phyloP scores from a whole-genome alignment of 23 red algal genomes.

The Gracilaria vermiculophylla region DNA sequence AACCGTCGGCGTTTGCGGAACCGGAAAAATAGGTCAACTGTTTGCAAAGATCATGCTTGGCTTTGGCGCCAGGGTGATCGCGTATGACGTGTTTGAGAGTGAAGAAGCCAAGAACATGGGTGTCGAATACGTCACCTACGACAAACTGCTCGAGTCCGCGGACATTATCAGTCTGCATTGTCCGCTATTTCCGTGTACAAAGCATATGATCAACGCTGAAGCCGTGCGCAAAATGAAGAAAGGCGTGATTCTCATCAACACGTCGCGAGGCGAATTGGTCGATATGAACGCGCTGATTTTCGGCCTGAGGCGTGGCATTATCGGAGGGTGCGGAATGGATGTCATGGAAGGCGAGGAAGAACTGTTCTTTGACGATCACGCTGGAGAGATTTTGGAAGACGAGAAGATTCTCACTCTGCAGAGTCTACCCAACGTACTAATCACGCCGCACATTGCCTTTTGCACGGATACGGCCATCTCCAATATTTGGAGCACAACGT shows the following conservation, averaged over 20 bases:
- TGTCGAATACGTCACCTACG: constrained; percentile 54
- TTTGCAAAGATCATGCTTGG: constrained; percentile 66
- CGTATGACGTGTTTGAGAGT: constrained; percentile 50
- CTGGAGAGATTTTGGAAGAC: constrained; percentile 69
- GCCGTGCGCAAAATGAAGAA: constrained; percentile 64
- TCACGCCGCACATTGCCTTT: constrained; percentile 83
- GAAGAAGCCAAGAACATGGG: constrained; percentile 47
- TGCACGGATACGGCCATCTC: constrained; percentile 69
- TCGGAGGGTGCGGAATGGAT: constrained; percentile 74
- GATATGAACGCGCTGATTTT: constrained; percentile 75
- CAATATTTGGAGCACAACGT: constrained; percentile 63
- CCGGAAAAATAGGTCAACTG: constrained; percentile 68
- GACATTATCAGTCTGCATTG: constrained; percentile 80
- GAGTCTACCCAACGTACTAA: constrained; percentile 71
- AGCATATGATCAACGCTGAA: constrained; percentile 58
- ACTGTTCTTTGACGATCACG: constrained; percentile 82
- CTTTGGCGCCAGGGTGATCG: constrained; percentile 59
- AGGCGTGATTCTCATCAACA: constrained; percentile 80
- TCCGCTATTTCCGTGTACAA: constrained; percentile 66
- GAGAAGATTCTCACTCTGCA: constrained; percentile 53
- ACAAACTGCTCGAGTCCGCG: constrained; percentile 22
- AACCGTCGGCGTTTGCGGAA: constrained; percentile 70
- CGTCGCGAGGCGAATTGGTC: constrained; percentile 66
- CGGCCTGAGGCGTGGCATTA: constrained; percentile 39
- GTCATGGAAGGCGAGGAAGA: constrained; percentile 71